Evolutionary conservation across 176 grass and related monocot species (phyloP).

Genomic region (Olyra latifolia): DNA sequence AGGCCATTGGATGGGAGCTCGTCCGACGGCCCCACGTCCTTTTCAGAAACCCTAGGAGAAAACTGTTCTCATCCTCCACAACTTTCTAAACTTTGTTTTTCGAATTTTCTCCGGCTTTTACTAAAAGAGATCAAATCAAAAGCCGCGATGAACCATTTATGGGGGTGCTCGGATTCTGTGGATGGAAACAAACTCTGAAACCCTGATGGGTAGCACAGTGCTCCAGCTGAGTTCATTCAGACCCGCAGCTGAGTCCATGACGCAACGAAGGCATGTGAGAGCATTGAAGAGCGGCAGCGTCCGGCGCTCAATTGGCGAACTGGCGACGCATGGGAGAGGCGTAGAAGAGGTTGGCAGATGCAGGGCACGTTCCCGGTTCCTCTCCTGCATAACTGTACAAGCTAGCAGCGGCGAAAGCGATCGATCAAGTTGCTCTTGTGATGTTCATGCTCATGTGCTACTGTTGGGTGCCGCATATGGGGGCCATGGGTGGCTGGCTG

Average conservation of each 20-base stretch:
- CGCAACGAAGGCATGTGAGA: conserved; percentile 30
- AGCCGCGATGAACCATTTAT: too few relatives aligned
- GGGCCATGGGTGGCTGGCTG: neutral
- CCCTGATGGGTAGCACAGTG: neutral
- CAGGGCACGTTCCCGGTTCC: neutral
- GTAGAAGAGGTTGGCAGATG: neutral
- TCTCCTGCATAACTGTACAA: neutral
- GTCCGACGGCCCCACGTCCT: too few relatives aligned
- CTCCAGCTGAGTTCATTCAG: neutral
- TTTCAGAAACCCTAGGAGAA: too few relatives aligned
- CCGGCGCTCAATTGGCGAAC: neutral
- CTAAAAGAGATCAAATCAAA: too few relatives aligned
- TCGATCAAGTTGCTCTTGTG: neutral
- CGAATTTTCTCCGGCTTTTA: too few relatives aligned
- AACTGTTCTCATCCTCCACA: too few relatives aligned
- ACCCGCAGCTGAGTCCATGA: neutral
- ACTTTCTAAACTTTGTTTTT: too few relatives aligned
- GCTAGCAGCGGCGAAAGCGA: neutral
- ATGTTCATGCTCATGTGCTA: neutral
- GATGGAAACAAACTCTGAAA: too few relatives aligned
- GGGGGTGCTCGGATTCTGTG: too few relatives aligned
- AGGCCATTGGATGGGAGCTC: too few relatives aligned
- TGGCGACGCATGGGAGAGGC: neutral
- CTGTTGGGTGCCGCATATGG: neutral
- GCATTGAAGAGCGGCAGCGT: conserved; percentile 25